A percentile compares a stretch with the other conserved stretches of the same genome.
Conservation (phyloP, 2,329 filamentous ascomycete species). For the Mollisia scopiformis region DNA sequence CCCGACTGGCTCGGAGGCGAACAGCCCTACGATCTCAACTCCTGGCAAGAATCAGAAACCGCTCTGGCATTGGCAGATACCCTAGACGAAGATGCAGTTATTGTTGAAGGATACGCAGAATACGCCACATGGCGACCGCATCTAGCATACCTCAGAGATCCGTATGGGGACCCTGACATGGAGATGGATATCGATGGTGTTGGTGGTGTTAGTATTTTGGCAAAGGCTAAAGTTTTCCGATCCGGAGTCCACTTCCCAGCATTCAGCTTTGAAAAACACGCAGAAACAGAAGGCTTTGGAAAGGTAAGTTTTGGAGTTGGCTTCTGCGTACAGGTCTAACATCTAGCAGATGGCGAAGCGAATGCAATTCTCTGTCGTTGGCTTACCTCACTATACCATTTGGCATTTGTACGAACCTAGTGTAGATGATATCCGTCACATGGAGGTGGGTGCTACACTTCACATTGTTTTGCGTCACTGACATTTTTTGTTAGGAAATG, state of each 20-base stretch:
- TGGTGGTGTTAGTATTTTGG: constrained; percentile 94
- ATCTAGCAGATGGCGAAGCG: constrained; percentile 83
- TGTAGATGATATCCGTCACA: constrained; percentile 94
- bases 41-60: constrained; percentile 98
- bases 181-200: constrained; percentile 99
- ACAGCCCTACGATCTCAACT: constrained; percentile 97
- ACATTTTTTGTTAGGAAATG: constrained; percentile 74
- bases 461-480: constrained; percentile 19
- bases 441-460: constrained; percentile 66
- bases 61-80: constrained; percentile 92
- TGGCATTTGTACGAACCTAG: constrained; percentile 99
- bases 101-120: constrained; percentile 98
- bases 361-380: constrained; percentile 95
- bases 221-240: constrained; percentile 94
- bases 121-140: constrained; percentile 98
- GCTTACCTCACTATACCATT: constrained; percentile 95
- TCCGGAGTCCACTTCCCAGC: constrained; percentile 96
- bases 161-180: constrained; percentile 97
- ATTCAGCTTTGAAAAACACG: constrained; percentile 98
- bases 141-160: constrained; percentile 93
- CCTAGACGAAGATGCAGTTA: constrained; percentile 95
- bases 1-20: constrained; percentile 98
- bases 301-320: constrained; percentile 64
- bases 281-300: constrained; percentile 97
- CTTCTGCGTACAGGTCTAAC: constrained; percentile 11